These are phyloP conservation scores for Themeda triandra DNA, from an alignment of 176 grass and related monocot species.

Conservation along the genomic window DNA sequence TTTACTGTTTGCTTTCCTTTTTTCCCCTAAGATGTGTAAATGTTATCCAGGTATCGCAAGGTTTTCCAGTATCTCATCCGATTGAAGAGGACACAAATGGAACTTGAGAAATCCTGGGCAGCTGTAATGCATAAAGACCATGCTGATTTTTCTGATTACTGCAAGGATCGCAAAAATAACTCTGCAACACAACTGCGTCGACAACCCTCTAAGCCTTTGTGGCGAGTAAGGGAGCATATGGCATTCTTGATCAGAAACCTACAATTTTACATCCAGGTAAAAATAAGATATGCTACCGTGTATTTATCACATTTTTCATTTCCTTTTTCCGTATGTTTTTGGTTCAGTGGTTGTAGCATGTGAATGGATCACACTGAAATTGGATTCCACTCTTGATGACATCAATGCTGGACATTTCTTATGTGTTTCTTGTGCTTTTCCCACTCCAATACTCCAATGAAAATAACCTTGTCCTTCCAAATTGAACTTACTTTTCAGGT, in stretches of 20 bases:
- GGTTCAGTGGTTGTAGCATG: neutral
- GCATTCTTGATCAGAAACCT: slow-evolving; percentile 98
- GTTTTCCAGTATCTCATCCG: slow-evolving; percentile 97
- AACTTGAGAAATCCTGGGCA: slow-evolving; percentile 97
- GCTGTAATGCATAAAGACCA: slow-evolving; percentile 98
- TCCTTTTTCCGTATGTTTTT: too few species aligned
- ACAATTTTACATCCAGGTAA: slow-evolving; percentile 98
- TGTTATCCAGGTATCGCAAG: slow-evolving; percentile 72
- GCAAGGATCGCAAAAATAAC: slow-evolving; percentile 64
- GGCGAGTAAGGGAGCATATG: slow-evolving; percentile 98
- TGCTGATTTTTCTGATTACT: slow-evolving; percentile 88
- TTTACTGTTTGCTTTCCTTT: slow-evolving; percentile 4
- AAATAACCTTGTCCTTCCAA: slow-evolving; percentile 1
- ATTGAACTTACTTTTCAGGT: slow-evolving; percentile 48
- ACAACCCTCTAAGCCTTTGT: slow-evolving; percentile 75
- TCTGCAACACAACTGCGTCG: slow-evolving; percentile 52
- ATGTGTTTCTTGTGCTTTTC: neutral
- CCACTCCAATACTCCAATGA: neutral
- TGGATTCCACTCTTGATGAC: neutral
- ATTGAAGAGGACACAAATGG: slow-evolving; percentile 99
- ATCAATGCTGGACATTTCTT: neutral
- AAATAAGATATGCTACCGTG: neutral
- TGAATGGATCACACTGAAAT: neutral
- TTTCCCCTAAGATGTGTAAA: slow-evolving; percentile 12
- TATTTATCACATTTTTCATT: too few species aligned